Evolutionary conservation across 805 yeast genomes (phyloP).

Genomic region (Candida ulmi): DNA sequence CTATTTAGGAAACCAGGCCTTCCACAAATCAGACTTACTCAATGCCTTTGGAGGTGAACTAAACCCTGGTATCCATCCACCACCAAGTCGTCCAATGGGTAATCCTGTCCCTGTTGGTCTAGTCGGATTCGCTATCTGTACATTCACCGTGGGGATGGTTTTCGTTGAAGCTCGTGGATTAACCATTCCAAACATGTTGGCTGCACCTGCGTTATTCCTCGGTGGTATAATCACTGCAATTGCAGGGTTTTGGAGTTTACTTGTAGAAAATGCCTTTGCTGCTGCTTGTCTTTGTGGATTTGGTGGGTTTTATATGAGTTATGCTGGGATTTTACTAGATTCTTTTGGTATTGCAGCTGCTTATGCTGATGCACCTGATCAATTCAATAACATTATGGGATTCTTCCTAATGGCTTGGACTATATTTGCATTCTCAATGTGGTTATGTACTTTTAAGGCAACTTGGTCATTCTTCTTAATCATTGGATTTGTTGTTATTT

Average conservation of each 20-base stretch:
- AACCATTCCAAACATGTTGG: conserved; percentile 33
- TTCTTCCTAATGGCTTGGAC: conserved; percentile 48
- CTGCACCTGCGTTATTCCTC: conserved; percentile 42
- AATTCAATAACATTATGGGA: conserved; percentile 40
- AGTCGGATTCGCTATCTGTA: conserved; percentile 40
- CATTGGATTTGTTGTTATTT: conserved; percentile 11
- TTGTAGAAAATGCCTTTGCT: conserved; percentile 51
- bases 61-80: conserved; percentile 32
- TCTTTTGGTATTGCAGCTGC: conserved; percentile 36
- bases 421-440: conserved; percentile 40
- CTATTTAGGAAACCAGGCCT: conserved; percentile 24
- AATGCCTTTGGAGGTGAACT: conserved; percentile 56
- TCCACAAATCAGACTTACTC: conserved; percentile 43
- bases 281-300: conserved; percentile 45
- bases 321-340: conserved; percentile 39
- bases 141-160: conserved; percentile 42
- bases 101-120: conserved; percentile 51
- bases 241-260: conserved; percentile 46
- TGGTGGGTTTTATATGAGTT: conserved; percentile 52
- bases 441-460: conserved; percentile 43
- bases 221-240: conserved; percentile 46
- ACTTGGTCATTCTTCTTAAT: conserved; percentile 39
- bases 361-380: conserved; percentile 30
- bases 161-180: conserved; percentile 44
- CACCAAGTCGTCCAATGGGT: conserved; percentile 25